phyloP scores from a whole-genome alignment of 129 eudicot genomes.

The Cynara cardunculus region DNA sequence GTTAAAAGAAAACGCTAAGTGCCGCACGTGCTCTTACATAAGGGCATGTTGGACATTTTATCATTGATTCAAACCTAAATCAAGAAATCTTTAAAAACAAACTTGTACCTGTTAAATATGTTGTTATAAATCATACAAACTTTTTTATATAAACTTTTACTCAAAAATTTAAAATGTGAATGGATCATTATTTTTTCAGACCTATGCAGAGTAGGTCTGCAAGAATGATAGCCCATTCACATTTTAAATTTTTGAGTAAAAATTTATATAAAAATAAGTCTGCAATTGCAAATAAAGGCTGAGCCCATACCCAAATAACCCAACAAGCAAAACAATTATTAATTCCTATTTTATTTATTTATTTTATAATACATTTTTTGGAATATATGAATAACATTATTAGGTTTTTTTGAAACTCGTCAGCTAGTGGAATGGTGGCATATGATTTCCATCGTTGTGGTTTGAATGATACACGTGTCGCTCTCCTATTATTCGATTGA shows the following conservation, averaged over 20 bases:
- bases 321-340: neutral
- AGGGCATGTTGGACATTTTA: too few relatives aligned
- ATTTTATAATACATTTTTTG: neutral
- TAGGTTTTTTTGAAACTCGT: neutral
- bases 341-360: neutral
- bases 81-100: too few relatives aligned
- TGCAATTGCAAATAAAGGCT: neutral
- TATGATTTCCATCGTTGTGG: constrained; percentile 15
- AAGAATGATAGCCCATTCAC: too few relatives aligned
- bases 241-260: too few relatives aligned
- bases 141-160: too few relatives aligned
- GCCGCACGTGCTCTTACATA: too few relatives aligned
- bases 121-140: too few relatives aligned
- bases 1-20: too few relatives aligned
- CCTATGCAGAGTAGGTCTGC: too few relatives aligned
- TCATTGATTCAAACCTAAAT: too few relatives aligned
- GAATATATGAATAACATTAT: neutral
- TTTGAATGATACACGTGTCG: constrained; percentile 24
- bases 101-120: too few relatives aligned
- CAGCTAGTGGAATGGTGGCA: constrained; percentile 24
- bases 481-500: neutral
- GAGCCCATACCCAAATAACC: neutral
- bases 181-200: neutral
- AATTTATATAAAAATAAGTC: too few relatives aligned
- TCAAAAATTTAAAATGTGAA: neutral